These are phyloP conservation scores for Nelumbo lutea DNA, from an alignment of 164 flowering plant genomes.

Conservation along the genomic window DNA sequence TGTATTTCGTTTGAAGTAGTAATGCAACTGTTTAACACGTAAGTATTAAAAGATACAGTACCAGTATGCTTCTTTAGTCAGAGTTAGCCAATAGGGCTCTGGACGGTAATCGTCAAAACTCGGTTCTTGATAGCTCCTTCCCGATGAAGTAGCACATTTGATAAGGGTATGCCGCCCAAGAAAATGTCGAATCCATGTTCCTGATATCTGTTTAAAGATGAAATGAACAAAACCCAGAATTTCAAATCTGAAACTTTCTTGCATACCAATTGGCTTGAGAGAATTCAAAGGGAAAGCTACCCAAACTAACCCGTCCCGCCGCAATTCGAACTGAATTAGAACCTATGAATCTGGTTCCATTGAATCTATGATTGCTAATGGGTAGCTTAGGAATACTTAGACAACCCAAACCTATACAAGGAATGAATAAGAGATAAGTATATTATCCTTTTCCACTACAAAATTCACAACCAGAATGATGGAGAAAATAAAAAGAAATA, in stretches of 20 bases:
- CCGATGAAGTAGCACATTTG: constrained; percentile 17
- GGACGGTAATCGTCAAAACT: constrained; percentile 19
- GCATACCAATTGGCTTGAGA: not conserved
- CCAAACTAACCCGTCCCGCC: not conserved
- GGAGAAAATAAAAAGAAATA: not conserved
- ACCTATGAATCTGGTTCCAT: not conserved
- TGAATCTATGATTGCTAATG: constrained; percentile 1
- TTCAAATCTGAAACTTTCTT: not conserved
- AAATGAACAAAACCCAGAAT: not conserved
- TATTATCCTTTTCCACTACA: not conserved
- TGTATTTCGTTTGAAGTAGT: too few relatives aligned
- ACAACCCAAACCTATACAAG: constrained; percentile 7
- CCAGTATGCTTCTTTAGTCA: constrained; percentile 34
- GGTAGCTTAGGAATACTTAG: constrained; percentile 1
- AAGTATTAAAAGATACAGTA: constrained; percentile 15
- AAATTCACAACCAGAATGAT: not conserved
- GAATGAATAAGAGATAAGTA: not conserved
- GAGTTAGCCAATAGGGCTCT: constrained; percentile 39
- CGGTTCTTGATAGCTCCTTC: constrained; percentile 24
- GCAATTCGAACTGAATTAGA: not conserved
- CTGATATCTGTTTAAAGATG: constrained; percentile 14
- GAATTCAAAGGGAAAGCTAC: not conserved
- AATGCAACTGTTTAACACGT: not conserved
- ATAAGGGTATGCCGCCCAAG: not conserved
- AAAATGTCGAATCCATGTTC: constrained; percentile 1